Base-by-base conservation (phyloP, 1,284 basidiomycete species). In the Marasmius fiardii region DNA sequence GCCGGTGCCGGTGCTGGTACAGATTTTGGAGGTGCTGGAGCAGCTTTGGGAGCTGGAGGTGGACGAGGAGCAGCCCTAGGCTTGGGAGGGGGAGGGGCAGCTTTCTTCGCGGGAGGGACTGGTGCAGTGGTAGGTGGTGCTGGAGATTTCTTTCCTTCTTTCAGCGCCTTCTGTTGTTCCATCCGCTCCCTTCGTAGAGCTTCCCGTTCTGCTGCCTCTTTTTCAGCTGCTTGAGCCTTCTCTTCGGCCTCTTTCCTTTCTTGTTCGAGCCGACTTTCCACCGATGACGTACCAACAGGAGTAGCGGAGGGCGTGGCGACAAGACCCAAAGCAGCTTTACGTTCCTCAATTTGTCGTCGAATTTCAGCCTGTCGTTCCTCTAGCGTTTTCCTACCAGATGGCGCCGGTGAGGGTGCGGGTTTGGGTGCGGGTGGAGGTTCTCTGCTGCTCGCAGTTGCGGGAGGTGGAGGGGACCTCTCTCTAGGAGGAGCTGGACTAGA, bases 161-260 rank as follows among this genome's bases (percentile, higher is more conserved):
- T 82, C 55, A 80, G 55, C 0, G 81, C 84, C 70, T 84, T 82
- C 68, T 90, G 88, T 51, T 75, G 77, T 53, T 87, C 82, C 26
- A 95, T 67, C 56, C 88, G 79, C 66, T 88, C 87, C 59, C 73
- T 78, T 51, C 92, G 79, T 45, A 82, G 68, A 49, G 81, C 80
- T 64, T 92, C 90, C 55, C 90, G 77, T 58, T 90, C 87, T 58
- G 89, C 86, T 1, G 89, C 88, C 64, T 90, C 88, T 63, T 80
- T 82, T 67, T 95, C 91, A 0, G 90, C 90, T 41, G 78, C 73
- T 50, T 78, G 79, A 0, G 81, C 83, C 67, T 88, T 90, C 68
- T 92, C 92, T 65, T 93, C 92, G 0, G 90, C 92, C 68, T 94
- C 91, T 67, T 83, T 84, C 72, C 88, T 88, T 68, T 98, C 95